These are phyloP conservation scores for Chondrus crispus DNA, from an alignment of 23 red algal genomes.

Conservation along the genomic window DNA sequence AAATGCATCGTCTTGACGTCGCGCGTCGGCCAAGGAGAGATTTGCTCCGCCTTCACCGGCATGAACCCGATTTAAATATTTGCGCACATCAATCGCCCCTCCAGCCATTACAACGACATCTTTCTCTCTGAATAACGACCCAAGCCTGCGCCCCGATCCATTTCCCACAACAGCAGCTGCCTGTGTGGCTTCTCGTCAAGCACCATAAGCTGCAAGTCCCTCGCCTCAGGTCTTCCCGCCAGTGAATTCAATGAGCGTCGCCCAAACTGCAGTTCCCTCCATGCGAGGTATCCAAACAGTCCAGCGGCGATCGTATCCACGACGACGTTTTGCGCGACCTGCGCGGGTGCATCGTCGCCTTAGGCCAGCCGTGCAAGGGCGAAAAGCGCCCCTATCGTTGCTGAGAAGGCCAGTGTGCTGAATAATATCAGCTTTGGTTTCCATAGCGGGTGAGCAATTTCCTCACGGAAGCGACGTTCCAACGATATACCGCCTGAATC, in stretches of 20 bases:
- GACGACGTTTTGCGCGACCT: background rate
- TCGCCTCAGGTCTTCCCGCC: conserved; percentile 5
- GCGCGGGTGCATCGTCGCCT: background rate
- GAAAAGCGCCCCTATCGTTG: conserved; percentile 1
- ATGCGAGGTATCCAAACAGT: conserved; percentile 30
- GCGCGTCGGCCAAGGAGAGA: background rate
- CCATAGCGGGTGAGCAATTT: conserved; percentile 33
- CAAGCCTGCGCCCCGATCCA: background rate
- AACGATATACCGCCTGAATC: conserved; percentile 13
- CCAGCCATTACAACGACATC: background rate
- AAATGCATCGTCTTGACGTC: background rate
- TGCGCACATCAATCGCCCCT: background rate
- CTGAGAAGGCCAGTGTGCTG: conserved; percentile 3
- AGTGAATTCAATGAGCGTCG: conserved; percentile 30
- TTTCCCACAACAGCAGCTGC: background rate
- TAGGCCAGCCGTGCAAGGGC: background rate
- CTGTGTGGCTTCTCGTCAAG: background rate
- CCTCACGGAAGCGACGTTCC: conserved; percentile 41
- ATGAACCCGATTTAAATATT: background rate
- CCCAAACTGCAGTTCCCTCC: conserved; percentile 32
- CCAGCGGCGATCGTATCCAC: background rate
- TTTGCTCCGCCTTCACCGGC: background rate
- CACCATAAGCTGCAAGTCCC: background rate
- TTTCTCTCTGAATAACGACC: background rate
- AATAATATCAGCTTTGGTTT: conserved; percentile 34